Evolutionary conservation across 192 early-diverging fungal species (phyloP).

Genomic region (Pilobolus umbonatus): DNA sequence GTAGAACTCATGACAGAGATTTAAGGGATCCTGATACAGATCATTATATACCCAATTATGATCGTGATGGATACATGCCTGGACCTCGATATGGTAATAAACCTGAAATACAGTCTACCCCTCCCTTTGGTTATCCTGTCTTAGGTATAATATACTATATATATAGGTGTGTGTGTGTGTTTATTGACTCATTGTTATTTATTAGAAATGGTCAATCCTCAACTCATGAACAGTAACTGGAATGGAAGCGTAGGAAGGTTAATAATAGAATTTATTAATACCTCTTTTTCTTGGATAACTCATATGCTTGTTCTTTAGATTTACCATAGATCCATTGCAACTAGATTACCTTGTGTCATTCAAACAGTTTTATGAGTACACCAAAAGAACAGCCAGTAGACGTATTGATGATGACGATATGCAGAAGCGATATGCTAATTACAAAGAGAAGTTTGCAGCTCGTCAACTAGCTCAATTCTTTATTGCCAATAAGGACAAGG

Average conservation of each 20-base stretch:
- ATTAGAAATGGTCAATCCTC: constrained; percentile 13
- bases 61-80: constrained; percentile 68
- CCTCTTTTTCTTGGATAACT: no score
- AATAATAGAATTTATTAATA: not conserved
- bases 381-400: constrained; percentile 53
- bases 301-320: not conserved
- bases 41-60: constrained; percentile 84
- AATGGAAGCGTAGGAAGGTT: not conserved
- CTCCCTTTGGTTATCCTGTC: constrained; percentile 19
- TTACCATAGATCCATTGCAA: constrained; percentile 65
- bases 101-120: constrained; percentile 21
- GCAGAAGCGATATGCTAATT: constrained; percentile 71
- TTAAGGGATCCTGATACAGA: constrained; percentile 29
- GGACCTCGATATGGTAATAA: constrained; percentile 47
- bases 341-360: constrained; percentile 73
- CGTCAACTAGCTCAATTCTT: constrained; percentile 72
- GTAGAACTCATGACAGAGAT: not conserved
- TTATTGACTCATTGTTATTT: not conserved
- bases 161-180: not conserved
- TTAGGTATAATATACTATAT: not conserved
- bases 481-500: constrained; percentile 67
- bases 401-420: constrained; percentile 75
- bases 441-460: constrained; percentile 72
- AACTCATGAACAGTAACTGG: not conserved
- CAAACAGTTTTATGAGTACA: constrained; percentile 69